Base-by-base conservation (phyloP, 2,329 filamentous ascomycete species). In the Xylariaceae sp. region DNA sequence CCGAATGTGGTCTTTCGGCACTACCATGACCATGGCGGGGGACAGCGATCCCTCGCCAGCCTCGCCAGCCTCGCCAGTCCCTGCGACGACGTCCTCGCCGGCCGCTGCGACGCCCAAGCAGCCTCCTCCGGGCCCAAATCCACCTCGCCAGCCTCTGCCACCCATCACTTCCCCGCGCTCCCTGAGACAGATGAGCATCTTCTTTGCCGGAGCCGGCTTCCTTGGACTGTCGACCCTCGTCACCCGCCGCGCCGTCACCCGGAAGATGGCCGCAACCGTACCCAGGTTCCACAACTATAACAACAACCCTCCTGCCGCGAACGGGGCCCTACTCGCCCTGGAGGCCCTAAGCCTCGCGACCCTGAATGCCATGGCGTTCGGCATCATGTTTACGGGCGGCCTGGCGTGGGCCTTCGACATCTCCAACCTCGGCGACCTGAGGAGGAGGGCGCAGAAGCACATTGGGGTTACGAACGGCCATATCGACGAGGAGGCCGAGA, bases 281-380 rank as follows among this genome's bases (percentile, higher is more conserved):
- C 88, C 89, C 9, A 73, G 72, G 29, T 90, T 83, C 64, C 94
- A 83, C 68, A 64, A 75, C 11, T 75, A 72, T 28, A 80, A 74
- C 57, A 75, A 75, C 46, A 44, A 36, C 39, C 57, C 32, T 5
- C 48, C 46, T 27, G 47, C 47, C 61, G 68, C 76, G 18, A 81
- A 80, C 50, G 78, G 79, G 6, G 70, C 76, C 2, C 56, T 83
- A 24, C 80, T 95, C 43, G 90, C 90, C 1, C 61, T 83, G 21
- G 83, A 94, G 59, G 90, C 90, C 0, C 66, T 98, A 15, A 83
- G 80, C 31, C 66, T 95, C 22, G 92, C 90, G 0, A 94, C 89
- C 0, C 70, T 95, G 47, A 94, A 94, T 49, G 85, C 92, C 10
- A 52, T 79, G 19, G 83, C 80, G 47, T 74, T 92, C 31, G 80